These are phyloP conservation scores for Pholiota microspora DNA, from an alignment of 768 basidiomycete species.

Conservation along the genomic window DNA sequence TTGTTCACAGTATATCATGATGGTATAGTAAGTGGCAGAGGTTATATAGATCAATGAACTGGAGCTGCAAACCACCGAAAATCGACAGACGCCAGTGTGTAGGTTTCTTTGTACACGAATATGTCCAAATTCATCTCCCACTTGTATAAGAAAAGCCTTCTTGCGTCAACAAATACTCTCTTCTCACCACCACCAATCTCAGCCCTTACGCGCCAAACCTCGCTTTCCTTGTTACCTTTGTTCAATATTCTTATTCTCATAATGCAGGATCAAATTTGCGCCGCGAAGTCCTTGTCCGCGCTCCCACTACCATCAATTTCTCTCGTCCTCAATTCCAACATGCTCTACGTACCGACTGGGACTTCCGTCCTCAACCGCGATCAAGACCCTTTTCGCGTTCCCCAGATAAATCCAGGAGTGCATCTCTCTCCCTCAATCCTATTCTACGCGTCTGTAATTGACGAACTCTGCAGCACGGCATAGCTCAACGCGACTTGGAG, in stretches of 20 bases:
- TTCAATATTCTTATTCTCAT: background rate
- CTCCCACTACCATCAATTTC: constrained; percentile 1
- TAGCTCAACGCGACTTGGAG: background rate
- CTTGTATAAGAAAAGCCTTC: no score
- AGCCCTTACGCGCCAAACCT: background rate
- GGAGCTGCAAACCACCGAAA: no score
- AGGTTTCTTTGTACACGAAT: no score
- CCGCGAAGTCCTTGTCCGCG: background rate
- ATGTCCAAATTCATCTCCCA: no score
- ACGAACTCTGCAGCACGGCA: background rate
- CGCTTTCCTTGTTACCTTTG: background rate
- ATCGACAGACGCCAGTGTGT: no score
- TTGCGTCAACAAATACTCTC: no score
- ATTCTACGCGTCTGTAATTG: background rate
- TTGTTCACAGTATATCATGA: no score
- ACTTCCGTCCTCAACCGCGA: background rate
- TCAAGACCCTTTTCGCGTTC: background rate
- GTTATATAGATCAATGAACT: no score
- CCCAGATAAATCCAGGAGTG: background rate
- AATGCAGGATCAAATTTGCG: background rate
- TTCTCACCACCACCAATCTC: no score
- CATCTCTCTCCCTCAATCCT: background rate
- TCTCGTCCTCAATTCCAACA: background rate
- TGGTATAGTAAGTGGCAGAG: no score
- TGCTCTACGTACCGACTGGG: background rate